Base-by-base conservation (phyloP, 1,284 basidiomycete genomes). In the Coriolopsis trogii region DNA sequence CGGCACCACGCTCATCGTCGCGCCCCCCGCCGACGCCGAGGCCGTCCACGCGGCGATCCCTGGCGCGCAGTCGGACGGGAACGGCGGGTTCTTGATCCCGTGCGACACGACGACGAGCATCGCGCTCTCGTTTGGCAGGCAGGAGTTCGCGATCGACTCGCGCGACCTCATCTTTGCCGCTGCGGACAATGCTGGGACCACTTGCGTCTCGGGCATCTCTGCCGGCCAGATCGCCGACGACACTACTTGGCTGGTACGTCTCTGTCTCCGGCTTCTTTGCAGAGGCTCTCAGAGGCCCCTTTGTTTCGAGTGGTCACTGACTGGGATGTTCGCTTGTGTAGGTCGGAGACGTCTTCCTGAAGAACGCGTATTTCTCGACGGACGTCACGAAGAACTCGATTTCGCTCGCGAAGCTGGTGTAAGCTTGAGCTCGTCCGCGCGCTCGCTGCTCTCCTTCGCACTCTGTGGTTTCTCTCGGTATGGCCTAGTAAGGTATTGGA, bases 361-460 rank as follows among this genome's bases (percentile, higher is more conserved):
- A 90, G 79, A 91, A 89, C 64, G 88, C 80, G 0, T 90, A 90
- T 69, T 88, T 89, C 69, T 89, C 86, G 10, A 87, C 84, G 8
- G 80, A 93, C 62, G 80, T 85, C 8, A 70, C 70, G 25, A 79
- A 81, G 63, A 89, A 93, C 70, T 72, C 77, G 43, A 78, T 94
- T 50, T 85, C 82, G 41, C 77, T 93, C 51, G 91, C 89, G 39
- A 64, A 65, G 55, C 66, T 70, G 38, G 64, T 62, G 20, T 68
- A 59, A 57, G 44, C 45, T 54, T 31, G 45, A 49, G 48, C 49
- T 47, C 45, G 36, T 41, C 12, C 39, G 24, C 40, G 26, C 43
- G 40, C 28, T 48, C 31, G 12, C 24, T 50, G 28, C 39, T 42
- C 20, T 41, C 45, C 33, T 33, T n/a, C 25, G 39, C 33, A 28